Base-by-base conservation (phyloP, 495 filamentous ascomycete species). In the Tuber magnatum region DNA sequence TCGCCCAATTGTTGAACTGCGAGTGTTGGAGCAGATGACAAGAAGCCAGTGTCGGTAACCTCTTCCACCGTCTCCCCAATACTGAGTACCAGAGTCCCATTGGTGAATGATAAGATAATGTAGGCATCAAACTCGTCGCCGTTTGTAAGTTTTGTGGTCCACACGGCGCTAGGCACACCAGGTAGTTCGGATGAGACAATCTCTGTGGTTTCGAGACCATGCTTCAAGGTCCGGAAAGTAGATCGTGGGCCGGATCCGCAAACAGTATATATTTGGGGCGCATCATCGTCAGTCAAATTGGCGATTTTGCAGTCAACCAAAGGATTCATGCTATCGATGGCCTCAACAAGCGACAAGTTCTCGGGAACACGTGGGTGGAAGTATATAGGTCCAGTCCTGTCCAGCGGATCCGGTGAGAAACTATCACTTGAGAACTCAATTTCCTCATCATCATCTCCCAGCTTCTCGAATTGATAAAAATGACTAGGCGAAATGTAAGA, bases 21-120 rank as follows among this genome's bases (percentile, higher is more conserved):
- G 48, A 99, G 84, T 0, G 96, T 98, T 0, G 94, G 89, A 35
- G 93, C 93, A 16, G 90, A 90, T 0, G 91, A 91, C 32, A 97
- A 86, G 80, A 99, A 97, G 0, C 94, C 93, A 43, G 93, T 94
- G 81, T 98, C 92, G 18, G 90, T 92, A 10, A 97, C 94, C 84
- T 97, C 93, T 83, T 97, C 94, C 0, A 99, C 95, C 8, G 93
- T 96, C 83, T 98, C 95, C 16, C 95, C 96, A 75, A 99, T 97
- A 76, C 92, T 93, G 35, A 99, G 86, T 6, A 97, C 93, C 22
- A 98, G 86, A 0, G 96, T 93, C 41, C 88, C 88, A 69, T 91
- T 91, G 44, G 86, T 85, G 74, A 92, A 90, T 3, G 89, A 91
- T 14, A 93, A 85, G 42, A 93, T 85, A 70, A 93, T 92, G 76